A percentile compares a stretch with the other conserved stretches of the same genome.
Evolutionary conservation across 2,329 filamentous ascomycete species (phyloP).

Genomic region (Verticillium klebahnii): DNA sequence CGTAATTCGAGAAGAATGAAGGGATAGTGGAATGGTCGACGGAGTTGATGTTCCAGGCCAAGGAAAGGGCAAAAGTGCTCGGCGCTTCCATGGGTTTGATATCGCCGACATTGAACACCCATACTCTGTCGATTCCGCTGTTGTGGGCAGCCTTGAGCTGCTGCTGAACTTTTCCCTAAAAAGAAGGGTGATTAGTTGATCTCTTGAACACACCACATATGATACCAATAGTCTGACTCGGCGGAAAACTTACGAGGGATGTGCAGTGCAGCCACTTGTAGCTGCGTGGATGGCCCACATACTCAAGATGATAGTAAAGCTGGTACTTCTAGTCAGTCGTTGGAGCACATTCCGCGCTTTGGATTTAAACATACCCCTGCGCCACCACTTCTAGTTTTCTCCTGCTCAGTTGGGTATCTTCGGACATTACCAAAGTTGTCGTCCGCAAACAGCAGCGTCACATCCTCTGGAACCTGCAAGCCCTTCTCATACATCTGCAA

Average conservation of each 20-base stretch:
- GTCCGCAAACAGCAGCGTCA: conserved; percentile 58
- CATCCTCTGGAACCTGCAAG: conserved; percentile 53
- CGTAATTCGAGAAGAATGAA: conserved; percentile 40
- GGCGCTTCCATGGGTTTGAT: conserved; percentile 54
- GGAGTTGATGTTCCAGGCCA: conserved; percentile 50
- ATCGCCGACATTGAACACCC: conserved; percentile 61
- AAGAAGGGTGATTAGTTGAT: rapidly evolving
- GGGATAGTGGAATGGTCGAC: conserved; percentile 33
- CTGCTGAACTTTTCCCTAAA: conserved; percentile 34
- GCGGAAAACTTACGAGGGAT: conserved; percentile 34
- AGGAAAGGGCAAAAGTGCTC: conserved; percentile 49
- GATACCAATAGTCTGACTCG: no score
- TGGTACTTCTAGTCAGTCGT: conserved; percentile 4
- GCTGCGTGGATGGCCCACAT: conserved; percentile 55
- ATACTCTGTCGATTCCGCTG: conserved; percentile 44
- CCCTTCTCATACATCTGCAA: conserved; percentile 58
- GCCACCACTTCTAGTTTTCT: conserved; percentile 46
- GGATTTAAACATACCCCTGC: conserved; percentile 39
- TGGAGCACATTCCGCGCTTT: not conserved
- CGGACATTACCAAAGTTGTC: conserved; percentile 60
- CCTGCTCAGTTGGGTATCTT: conserved; percentile 48
- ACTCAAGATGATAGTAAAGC: conserved; percentile 54
- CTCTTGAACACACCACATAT: not conserved
- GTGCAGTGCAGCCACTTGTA: conserved; percentile 62
- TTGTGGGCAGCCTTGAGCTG: conserved; percentile 53